Conservation (phyloP, 306 rosid species). For the Cucurbita moschata region DNA sequence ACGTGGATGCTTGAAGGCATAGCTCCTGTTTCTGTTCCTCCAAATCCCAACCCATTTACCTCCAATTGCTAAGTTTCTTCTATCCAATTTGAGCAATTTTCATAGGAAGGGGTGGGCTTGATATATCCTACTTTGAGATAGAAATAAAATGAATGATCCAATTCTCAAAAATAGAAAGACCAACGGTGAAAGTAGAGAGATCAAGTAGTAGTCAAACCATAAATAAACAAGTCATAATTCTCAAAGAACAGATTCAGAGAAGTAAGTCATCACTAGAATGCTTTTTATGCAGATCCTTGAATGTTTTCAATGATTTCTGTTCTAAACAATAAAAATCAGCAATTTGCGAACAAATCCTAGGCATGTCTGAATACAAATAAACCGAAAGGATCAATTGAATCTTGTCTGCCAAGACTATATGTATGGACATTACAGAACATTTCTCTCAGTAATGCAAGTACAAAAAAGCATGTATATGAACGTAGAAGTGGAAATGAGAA, state of each 20-base stretch:
- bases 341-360: not conserved
- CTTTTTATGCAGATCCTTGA: not conserved
- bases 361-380: not conserved
- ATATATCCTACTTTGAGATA: too few species aligned
- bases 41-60: constrained; percentile 10
- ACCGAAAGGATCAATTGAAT: not conserved
- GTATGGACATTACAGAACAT: not conserved
- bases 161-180: too few species aligned
- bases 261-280: not conserved
- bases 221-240: not conserved
- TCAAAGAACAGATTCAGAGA: not conserved
- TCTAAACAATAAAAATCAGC: not conserved
- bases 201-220: too few species aligned
- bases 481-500: not conserved
- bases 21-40: constrained; percentile 19
- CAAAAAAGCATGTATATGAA: not conserved
- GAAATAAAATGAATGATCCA: too few species aligned
- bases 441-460: too few species aligned
- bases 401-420: not conserved
- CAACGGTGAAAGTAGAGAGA: too few species aligned
- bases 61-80: not conserved
- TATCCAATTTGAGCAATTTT: not conserved
- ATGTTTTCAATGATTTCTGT: not conserved
- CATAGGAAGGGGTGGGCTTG: too few species aligned
- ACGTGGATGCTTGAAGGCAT: constrained; percentile 27